Percentiles rank a stretch among this genome's conserved stretches.
phyloP scores from a whole-genome alignment of 345 rosid genomes.

The Melastoma malabathricum region DNA sequence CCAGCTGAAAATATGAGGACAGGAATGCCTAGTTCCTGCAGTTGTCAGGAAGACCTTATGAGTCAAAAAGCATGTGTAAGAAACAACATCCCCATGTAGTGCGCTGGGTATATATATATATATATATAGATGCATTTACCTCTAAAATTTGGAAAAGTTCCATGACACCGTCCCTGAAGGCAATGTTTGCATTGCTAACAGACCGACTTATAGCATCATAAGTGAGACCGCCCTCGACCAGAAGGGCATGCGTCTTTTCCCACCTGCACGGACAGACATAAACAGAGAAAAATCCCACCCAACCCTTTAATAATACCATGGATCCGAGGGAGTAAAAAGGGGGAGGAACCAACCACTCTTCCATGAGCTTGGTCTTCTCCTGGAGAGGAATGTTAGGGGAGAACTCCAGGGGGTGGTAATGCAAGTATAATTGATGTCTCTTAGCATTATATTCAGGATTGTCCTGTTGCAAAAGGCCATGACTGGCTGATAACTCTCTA shows the following conservation, averaged over 20 bases:
- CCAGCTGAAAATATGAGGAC: conserved; percentile 89
- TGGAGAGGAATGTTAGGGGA: conserved; percentile 52
- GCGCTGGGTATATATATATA: too few relatives aligned
- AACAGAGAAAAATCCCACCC: background rate
- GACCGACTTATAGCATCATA: conserved; percentile 61
- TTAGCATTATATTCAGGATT: conserved; percentile 58
- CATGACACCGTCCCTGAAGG: conserved; percentile 73
- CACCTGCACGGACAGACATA: conserved; percentile 39
- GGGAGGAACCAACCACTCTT: conserved; percentile 52
- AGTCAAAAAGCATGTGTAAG: too few relatives aligned
- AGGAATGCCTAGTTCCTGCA: conserved; percentile 65
- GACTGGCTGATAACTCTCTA: conserved; percentile 43
- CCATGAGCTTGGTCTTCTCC: conserved; percentile 87
- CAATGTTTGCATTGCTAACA: conserved; percentile 44
- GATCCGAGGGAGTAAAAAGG: background rate
- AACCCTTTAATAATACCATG: background rate
- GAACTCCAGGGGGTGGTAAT: conserved; percentile 72
- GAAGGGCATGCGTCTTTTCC: conserved; percentile 73
- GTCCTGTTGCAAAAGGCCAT: conserved; percentile 74
- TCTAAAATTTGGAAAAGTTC: conserved; percentile 65
- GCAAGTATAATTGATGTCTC: conserved; percentile 49
- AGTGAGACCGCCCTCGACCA: conserved; percentile 79
- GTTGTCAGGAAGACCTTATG: conserved; percentile 2
- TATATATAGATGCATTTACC: too few relatives aligned
- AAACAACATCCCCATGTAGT: too few relatives aligned